Base-by-base conservation (phyloP, 2,329 filamentous ascomycete genomes). In the Beauveria scarabaeidicola region DNA sequence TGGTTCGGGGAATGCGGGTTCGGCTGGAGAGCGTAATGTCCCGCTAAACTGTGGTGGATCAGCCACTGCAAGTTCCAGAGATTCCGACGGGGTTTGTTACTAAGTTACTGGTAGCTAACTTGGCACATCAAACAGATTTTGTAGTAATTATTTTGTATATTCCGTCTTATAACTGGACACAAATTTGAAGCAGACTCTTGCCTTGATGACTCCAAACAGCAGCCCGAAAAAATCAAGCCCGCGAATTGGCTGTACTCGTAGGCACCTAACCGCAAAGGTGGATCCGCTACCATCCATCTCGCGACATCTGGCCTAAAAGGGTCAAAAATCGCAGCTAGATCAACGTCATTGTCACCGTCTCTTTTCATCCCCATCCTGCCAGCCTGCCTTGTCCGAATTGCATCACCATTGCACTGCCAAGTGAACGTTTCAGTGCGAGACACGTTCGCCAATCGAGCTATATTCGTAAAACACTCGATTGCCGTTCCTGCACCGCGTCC, bases 251-350 rank as follows among this genome's bases (percentile, higher is more conserved):
- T 36, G 47, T 19, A 23, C 21, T 23, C 5, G 17, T 17, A 9
- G 25, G 52, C 52, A 54, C 38, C 53, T 7, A 46, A 13, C 41
- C 29, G 19, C 21, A 23, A 47, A 36, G 25, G 55, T 58, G 55
- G 55, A 41, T 36, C 29, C 47, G 17, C n/a, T 44, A 5, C 47
- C 55, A 52, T 52, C 47, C 55, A 52, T 21, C 21, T 60, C 58
- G 58, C 58, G 58, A 60, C 51, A 60, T 48, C 50, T 60, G 58
- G 58, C 58, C 58, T 11, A 60, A 60, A 60, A 47, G 44, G 58
- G 58, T 54, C 58, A 60, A 54, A 29, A 32, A 38, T 47, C 43
- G 29, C 13, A 60, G 17, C 58, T 48, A 50, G 40, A 29, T 43
- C 43, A 54, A 54, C 58, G 58, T 50, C 58, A 60, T 54, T 44